Conservation (phyloP, 2,329 filamentous ascomycete species). For the Aspergillus fumigatus region DNA sequence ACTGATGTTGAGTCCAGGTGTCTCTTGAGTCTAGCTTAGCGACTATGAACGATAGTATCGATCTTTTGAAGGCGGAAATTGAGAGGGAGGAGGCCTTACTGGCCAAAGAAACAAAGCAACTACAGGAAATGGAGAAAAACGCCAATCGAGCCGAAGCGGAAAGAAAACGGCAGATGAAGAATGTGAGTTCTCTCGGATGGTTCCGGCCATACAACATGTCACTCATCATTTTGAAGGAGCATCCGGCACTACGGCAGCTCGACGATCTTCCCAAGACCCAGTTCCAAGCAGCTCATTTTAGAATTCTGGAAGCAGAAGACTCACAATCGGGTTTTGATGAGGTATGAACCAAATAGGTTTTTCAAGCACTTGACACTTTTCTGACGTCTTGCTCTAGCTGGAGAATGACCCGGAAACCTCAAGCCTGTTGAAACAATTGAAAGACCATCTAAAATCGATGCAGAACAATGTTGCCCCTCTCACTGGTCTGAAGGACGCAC, state of each 20-base stretch:
- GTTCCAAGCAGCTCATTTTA: constrained; percentile 22
- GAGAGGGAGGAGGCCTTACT: constrained; percentile 40
- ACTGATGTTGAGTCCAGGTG: constrained; percentile 24
- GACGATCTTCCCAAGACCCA: constrained; percentile 17
- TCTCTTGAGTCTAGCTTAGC: constrained; percentile 36
- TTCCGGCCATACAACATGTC: background rate
- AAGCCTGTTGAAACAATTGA: constrained; percentile 36
- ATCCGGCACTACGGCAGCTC: constrained; percentile 36
- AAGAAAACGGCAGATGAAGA: constrained; percentile 38
- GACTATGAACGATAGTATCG: constrained; percentile 36
- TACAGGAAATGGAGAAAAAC: constrained; percentile 42
- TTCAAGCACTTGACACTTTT: background rate
- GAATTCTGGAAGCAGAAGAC: constrained; percentile 22
- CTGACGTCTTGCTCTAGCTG: constrained; percentile 24
- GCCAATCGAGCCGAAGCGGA: constrained; percentile 37
- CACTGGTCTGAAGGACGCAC: constrained; percentile 33
- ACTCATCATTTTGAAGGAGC: constrained; percentile 31
- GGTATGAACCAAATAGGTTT: constrained; percentile 18
- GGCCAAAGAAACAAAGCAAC: constrained; percentile 35
- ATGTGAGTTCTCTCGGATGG: constrained; percentile 23
- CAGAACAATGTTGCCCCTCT: constrained; percentile 38
- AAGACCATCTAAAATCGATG: constrained; percentile 43
- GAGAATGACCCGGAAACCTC: constrained; percentile 35
- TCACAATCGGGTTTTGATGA: constrained; percentile 27
- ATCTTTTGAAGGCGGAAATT: constrained; percentile 40